Conservation (phyloP, 345 rosid species). For the Triadica sebifera region DNA sequence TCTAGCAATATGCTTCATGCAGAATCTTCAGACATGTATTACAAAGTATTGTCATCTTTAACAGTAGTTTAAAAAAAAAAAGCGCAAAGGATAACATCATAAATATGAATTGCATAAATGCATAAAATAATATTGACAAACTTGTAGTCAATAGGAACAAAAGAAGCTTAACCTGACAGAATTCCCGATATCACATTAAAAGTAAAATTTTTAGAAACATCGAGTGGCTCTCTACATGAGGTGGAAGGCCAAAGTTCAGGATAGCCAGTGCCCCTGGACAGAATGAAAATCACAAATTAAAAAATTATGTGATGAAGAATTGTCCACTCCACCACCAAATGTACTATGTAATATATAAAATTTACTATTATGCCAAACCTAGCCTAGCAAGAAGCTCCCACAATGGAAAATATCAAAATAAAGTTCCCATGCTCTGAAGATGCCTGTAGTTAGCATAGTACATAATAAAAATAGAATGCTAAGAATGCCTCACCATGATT, state of each 20-base stretch:
- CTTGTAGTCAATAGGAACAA: background rate
- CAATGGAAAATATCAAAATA: background rate
- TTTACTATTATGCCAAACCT: too few relatives aligned
- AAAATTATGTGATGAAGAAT: background rate
- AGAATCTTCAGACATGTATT: background rate
- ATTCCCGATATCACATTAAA: conserved; percentile 50
- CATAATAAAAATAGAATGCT: conserved; percentile 1
- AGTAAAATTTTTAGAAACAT: conserved; percentile 20
- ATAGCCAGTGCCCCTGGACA: conserved; percentile 86
- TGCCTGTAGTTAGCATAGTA: background rate
- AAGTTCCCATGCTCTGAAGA: background rate
- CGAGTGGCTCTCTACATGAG: conserved; percentile 94
- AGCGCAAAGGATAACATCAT: too few relatives aligned
- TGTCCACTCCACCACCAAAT: background rate
- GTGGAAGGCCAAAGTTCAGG: conserved; percentile 93
- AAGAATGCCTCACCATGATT: conserved; percentile 63
- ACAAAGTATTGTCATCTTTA: background rate
- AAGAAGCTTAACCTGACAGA: conserved; percentile 52
- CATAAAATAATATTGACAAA: background rate
- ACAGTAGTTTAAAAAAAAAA: too few relatives aligned
- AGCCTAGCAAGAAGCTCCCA: background rate
- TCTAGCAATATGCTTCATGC: conserved; percentile 5
- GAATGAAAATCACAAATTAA: conserved; percentile 19
- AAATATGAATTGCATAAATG: background rate
- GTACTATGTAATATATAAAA: too few relatives aligned